Base-by-base conservation (phyloP, 1,284 basidiomycete genomes). In the Puccinia triticina region DNA sequence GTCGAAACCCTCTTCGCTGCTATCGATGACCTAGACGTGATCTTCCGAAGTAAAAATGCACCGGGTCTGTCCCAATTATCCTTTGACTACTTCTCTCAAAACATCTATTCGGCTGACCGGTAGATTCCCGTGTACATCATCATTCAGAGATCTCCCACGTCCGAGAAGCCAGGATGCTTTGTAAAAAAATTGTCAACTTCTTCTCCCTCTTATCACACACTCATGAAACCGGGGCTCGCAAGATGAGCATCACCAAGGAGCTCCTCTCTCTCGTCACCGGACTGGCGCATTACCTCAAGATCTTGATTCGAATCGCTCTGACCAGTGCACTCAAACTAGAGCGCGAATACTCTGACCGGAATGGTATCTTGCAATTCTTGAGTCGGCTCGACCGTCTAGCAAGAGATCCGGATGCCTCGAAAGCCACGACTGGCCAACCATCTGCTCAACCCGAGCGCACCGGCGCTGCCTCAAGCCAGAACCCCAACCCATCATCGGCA, bases 201-300 rank as follows among this genome's bases (percentile, higher is more conserved):
- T 98, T 99, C 89, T 98, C 95, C 10, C 90, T 98, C 67, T 90
- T 99, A 71, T 96, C 95, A n/a, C 95, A 97, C 87, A 95, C 94
- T 21, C 95, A 96, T 88, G 94, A 96, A 87, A 94, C 93, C 0
- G 94, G 93, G 55, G 91, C 93, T 14, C 91, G 93, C 80, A 89
- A 94, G 85, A 94, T 95, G 92, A 93, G 93, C 83, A 97, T 98
- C 92, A 98, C 96, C 26, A 94, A 98, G 88, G 96, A 99, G 86
- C 89, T 99, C 11, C 91, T 99, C 50, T 94, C 95, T n/a, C 92
- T 99, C 72, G 96, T 99, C 82, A 99, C 97, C 0, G 96, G 97
- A 50, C 90, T 99, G 43, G 96, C 96, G 4, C 96, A 99, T 88
- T 99, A 99, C 88, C 92, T 99, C 87, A 99, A 99, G 89, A 98